Percentiles rank a stretch among this genome's conserved stretches.
These are phyloP conservation scores for Aureobasidium sp. DNA, from an alignment of 2,329 filamentous ascomycete genomes.

Conservation along the genomic window DNA sequence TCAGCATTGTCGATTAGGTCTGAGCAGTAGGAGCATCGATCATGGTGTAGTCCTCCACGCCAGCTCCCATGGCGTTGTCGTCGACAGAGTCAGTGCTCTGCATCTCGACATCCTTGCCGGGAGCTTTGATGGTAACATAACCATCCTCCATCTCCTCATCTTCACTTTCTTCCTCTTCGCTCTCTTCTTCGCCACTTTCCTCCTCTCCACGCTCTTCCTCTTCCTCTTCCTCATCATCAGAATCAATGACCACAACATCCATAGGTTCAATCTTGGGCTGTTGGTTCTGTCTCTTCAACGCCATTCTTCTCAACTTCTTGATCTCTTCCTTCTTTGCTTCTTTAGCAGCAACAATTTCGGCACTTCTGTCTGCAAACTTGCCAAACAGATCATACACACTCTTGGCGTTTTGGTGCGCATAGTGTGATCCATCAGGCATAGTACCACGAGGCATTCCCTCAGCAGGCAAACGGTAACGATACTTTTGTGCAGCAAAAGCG, in stretches of 20 bases:
- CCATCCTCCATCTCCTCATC: conserved; percentile 6
- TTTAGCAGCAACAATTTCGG: background rate
- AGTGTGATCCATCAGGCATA: background rate
- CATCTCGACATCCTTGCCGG: background rate
- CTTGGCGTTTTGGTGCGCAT: background rate
- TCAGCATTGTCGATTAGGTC: background rate
- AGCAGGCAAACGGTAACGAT: conserved; percentile 11
- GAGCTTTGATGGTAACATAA: background rate
- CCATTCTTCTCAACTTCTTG: background rate
- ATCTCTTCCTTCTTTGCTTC: background rate
- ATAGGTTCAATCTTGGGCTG: background rate
- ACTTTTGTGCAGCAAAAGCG: background rate
- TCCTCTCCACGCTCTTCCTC: conserved; percentile 2
- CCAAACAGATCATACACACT: background rate
- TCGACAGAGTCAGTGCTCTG: background rate
- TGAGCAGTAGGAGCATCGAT: background rate
- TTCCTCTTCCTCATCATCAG: conserved; percentile 20
- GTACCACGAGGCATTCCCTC: background rate
- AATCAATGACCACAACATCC: conserved; percentile 17
- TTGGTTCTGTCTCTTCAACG: background rate
- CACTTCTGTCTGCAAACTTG: background rate
- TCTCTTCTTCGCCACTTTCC: background rate
- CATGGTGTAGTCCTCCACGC: background rate
- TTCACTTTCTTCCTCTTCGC: background rate
- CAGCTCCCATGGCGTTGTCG: background rate